Evolutionary conservation across 352 stramenopile species (phyloP).

Genomic region (Pythium sukuiense): DNA sequence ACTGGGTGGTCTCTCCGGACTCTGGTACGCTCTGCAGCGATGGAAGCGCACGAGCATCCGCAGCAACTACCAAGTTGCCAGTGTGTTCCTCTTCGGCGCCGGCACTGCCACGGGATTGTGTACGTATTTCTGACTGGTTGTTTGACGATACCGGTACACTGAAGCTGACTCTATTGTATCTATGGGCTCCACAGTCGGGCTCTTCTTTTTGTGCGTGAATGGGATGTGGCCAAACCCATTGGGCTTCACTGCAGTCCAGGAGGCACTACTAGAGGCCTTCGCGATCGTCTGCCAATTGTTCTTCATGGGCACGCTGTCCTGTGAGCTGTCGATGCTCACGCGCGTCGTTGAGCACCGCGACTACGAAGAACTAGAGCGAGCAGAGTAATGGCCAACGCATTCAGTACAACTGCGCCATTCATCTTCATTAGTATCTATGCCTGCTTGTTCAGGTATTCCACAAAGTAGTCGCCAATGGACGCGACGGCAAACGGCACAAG

Average conservation of each 20-base stretch:
- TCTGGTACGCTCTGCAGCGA: conserved; percentile 33
- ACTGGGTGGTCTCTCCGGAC: conserved; percentile 27
- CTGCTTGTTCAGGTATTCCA: conserved; percentile 80
- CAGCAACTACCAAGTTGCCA: conserved; percentile 51
- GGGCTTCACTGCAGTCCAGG: conserved; percentile 76
- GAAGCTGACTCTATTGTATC: not conserved
- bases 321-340: conserved; percentile 62
- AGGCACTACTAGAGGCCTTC: conserved; percentile 82
- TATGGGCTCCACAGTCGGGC: conserved; percentile 38
- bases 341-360: conserved; percentile 62
- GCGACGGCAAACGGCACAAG: conserved; percentile 51
- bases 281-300: conserved; percentile 87
- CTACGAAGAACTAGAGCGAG: conserved; percentile 58
- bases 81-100: conserved; percentile 45
- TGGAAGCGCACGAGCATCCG: conserved; percentile 56
- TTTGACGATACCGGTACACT: not conserved
- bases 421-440: conserved; percentile 33
- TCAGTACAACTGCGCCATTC: too few species aligned
- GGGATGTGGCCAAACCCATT: conserved; percentile 75
- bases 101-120: conserved; percentile 65
- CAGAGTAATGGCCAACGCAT: conserved; percentile 30
- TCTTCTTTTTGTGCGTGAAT: conserved; percentile 85
- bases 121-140: conserved; percentile 24
- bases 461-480: conserved; percentile 63
- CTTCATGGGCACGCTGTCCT: conserved; percentile 85